Base-by-base conservation (phyloP, 768 basidiomycete species). In the Pleurotus djamor region DNA sequence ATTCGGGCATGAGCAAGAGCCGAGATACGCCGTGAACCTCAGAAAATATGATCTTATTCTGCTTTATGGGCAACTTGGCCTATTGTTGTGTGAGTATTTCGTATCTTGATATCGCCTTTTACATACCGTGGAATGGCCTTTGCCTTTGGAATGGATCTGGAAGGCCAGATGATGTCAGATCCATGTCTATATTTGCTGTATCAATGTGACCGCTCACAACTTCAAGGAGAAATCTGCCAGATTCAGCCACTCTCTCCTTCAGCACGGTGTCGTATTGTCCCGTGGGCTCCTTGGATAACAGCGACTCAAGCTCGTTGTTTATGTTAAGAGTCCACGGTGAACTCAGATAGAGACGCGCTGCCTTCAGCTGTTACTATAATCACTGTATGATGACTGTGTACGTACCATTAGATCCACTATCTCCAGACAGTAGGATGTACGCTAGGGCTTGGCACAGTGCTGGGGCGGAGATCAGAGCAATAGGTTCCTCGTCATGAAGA, bases 271-370 rank as follows among this genome's bases (percentile, higher is more conserved):
- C 59, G 48, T 79, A 79, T 33, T 62, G 63, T 33, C 57, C 44
- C 36, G 56, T 36, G 6, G 58, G 38, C 32, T 49, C 45, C 9
- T 65, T 65, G 17, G 59, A 60, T 9, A 68, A 48, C 28, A 82
- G 50, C 3, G 62, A 63, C 57, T 64, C 69, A 61, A 89, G 63
- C 47, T 75, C 71, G 5, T 69, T 67, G 54, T 67, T 68, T 36
- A 90, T 69, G 33, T 71, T 78, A 14, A 70, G 66, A 1, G 83
- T 80, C 82, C 86, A 87, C 2, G 83, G 82, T 13, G 83, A 83
- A 43, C 66, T 68, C 13, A 66, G 61, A 50, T 72, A 66, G 52
- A 68, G 72, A 32, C 63, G 64, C 17, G 59, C 74, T 41, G 38
- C 4, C 1, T 4, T 10, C 38, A 41, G 21, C 21, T 28, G 21